Evolutionary conservation across 1,139 yeast genomes (phyloP), one percentile per base, ranked within the genome.

Genomic region (Protomyces arabidopsidicola): DNA sequence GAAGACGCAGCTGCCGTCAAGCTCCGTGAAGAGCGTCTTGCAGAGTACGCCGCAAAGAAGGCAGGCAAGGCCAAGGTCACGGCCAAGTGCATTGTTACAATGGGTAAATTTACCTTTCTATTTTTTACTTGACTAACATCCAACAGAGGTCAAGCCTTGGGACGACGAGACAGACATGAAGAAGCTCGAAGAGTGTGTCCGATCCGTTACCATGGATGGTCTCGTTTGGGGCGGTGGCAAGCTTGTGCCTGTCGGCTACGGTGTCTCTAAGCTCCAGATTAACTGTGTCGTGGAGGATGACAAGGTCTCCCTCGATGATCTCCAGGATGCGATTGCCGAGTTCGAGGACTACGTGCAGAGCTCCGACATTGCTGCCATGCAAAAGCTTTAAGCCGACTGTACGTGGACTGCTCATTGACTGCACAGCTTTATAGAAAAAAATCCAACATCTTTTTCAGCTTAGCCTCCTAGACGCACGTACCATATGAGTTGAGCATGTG

Each of bases 201-300:
- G 90, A 85, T 77, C 82, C 71, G 79, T 91, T 73, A 87, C 85
- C 77, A 79, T 81, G 81, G 98, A 91, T 62, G 99, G 99, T 85
- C 88, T 95, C 76, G 81, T 80, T 72, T 93, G 98, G 98, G 99
- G 99, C 88, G 97, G 95, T 76, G 87, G 83, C 84, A 93, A 88
- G 82, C 90, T 85, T 82, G 84, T 93, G 73, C 91, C 97, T 77
- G 95, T 95, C 75, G 99, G 98, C 81, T 93, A 84, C 87, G 99
- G 99, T 85, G 93, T 93, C 84, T 90, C 90, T 88, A 93, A 95
- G 85, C 86, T 93, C 79, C 98, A 93, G 84, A 89, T 95, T 81
- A 93, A 90, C 93, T 81, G 88, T 82, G 98, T 93, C 77, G 87
- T 93, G 73, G 98, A 91, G 85, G 99, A 93, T 80, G 96, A 84